Evolutionary conservation across 305 asterid genomes (phyloP).

Genomic region (Fraxinus dipetala): DNA sequence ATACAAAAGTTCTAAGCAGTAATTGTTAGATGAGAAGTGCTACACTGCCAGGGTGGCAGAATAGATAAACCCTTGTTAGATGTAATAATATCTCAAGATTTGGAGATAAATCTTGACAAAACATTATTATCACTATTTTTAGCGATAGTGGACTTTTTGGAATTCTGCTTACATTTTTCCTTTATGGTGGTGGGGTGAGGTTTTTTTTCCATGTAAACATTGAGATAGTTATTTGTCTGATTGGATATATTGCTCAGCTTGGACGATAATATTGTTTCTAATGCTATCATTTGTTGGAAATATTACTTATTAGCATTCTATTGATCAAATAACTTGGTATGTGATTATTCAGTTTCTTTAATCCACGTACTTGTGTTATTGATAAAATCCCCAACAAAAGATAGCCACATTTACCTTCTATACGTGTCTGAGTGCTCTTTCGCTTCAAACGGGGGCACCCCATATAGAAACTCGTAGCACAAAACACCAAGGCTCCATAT

Average conservation of each 20-base stretch:
- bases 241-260: not conserved
- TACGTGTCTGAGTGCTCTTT: constrained; percentile 89
- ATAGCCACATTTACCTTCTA: constrained; percentile 52
- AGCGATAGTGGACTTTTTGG: not conserved
- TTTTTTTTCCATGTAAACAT: not conserved
- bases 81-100: not conserved
- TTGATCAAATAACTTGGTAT: not conserved
- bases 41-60: no score
- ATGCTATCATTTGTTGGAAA: not conserved
- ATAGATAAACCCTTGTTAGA: no score
- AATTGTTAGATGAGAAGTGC: no score
- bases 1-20: not conserved
- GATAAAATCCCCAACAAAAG: not conserved
- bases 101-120: not conserved
- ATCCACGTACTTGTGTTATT: not conserved
- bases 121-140: not conserved
- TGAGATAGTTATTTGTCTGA: not conserved
- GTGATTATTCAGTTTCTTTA: not conserved
- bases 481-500: constrained; percentile 95
- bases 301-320: not conserved
- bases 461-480: constrained; percentile 92
- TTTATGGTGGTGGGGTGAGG: not conserved
- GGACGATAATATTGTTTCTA: not conserved
- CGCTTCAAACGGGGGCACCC: constrained; percentile 93
- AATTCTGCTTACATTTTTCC: not conserved